Evolutionary conservation across 805 yeast species (phyloP), one percentile per base, ranked within the genome.

Genomic region (Kuraishia piskuri): DNA sequence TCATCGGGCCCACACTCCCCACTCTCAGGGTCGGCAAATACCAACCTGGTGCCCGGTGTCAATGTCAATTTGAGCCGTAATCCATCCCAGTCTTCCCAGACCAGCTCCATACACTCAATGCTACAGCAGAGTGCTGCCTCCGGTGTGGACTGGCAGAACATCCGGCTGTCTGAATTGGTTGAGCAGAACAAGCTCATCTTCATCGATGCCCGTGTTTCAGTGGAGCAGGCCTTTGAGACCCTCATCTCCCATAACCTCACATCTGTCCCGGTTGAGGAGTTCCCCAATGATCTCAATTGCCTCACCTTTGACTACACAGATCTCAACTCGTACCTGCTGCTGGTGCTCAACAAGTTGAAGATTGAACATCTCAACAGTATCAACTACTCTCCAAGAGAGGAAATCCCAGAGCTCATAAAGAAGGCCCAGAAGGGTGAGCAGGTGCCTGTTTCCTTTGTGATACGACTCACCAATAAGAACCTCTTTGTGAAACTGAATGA

Each of bases 251-350:
- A 91, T 67, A 83, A 86, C 58, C 77, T 94, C 63, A 92, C 97
- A 1, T 86, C 95, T 17, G 72, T 94, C 53, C 98, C 99, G 0
- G 94, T 92, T 19, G 80, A 77, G 57, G 73, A 76, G 50, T 72
- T 61, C 54, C 72, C 75, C 1, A 73, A 76, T 51, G 88, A 83
- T 59, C 71, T 84, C 59, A 79, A 84, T 58, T 89, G 94, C 62
- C 76, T 86, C 56, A 86, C 96, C 1, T 92, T 92, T 67, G 99
- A 94, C 68, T 94, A 90, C 69, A 79, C 92, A 25, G 97, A 92
- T 69, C 76, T 92, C 68, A 90, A 89, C 62, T 84, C 97, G 12
- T 90, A 90, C 66, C 73, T 92, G 58, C 72, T 92, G 58, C 72
- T 94, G 56, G 94, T 94, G 22, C 76, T 91, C 74, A 91, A 92